phyloP scores from a whole-genome alignment of 192 early-diverging fungal genomes.

The Linnemannia exigua region DNA sequence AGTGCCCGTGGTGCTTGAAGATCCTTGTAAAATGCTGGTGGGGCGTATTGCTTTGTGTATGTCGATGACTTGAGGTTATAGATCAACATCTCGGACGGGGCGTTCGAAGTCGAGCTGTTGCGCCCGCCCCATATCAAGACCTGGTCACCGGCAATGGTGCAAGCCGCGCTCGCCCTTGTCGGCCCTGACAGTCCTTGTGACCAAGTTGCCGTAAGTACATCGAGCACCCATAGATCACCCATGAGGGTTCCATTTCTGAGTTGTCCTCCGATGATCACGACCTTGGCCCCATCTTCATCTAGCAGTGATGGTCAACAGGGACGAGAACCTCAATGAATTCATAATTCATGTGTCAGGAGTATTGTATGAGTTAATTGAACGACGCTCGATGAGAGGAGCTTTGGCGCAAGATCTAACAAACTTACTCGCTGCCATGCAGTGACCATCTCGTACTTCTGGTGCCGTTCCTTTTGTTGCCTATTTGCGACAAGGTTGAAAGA shows the following conservation, averaged over 20 bases:
- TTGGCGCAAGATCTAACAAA: background rate
- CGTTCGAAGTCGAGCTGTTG: too few relatives aligned
- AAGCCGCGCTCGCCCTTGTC: background rate
- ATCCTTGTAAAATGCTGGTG: too few relatives aligned
- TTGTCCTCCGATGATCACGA: background rate
- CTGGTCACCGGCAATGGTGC: background rate
- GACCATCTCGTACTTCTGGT: background rate
- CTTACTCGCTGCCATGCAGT: constrained; percentile 1
- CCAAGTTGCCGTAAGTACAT: background rate
- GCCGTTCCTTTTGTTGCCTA: background rate
- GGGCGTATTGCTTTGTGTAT: too few relatives aligned
- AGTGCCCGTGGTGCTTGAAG: too few relatives aligned
- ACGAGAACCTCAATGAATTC: background rate
- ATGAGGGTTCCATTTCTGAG: background rate
- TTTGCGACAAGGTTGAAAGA: background rate
- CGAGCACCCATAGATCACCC: background rate
- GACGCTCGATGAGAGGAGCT: background rate
- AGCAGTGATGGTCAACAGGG: background rate
- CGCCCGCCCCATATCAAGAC: background rate
- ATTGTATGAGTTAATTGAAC: background rate
- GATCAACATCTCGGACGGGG: background rate
- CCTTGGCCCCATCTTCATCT: background rate
- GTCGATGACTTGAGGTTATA: background rate
- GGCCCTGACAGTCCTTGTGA: background rate
- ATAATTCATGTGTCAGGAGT: background rate